Percentiles rank a stretch among this genome's conserved stretches.
Evolutionary conservation across 176 grass and related monocot species (phyloP).

Genomic region (Saccharum spontaneum): DNA sequence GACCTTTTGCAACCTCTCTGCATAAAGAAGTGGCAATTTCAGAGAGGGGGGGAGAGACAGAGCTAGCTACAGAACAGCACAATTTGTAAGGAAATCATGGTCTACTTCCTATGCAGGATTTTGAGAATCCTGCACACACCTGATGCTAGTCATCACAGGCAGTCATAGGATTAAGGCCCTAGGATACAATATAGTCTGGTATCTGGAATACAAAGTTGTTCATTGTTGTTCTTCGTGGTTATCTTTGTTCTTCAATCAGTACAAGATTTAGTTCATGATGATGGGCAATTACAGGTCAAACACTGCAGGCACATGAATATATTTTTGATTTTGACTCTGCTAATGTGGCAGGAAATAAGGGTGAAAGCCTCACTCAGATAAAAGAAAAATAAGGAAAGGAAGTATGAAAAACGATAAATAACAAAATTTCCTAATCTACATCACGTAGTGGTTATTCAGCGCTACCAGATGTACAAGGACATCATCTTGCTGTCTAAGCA

Average conservation of each 20-base stretch:
- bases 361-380: neutral
- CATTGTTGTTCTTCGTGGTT: neutral
- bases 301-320: neutral
- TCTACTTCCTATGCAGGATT: constrained; percentile 16
- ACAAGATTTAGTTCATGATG: neutral
- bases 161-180: constrained; percentile 1
- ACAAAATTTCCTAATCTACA: constrained; percentile 2
- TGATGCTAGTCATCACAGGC: neutral
- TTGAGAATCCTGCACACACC: neutral
- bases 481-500: constrained; percentile 10
- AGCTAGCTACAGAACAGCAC: neutral
- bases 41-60: neutral
- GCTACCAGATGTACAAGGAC: constrained; percentile 12
- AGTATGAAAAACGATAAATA: neutral
- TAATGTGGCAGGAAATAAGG: neutral
- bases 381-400: neutral
- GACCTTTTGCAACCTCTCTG: constrained; percentile 96
- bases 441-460: neutral
- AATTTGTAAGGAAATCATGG: constrained; percentile 18
- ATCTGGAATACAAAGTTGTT: neutral
- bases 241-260: neutral
- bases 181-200: constrained; percentile 8
- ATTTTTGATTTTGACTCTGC: neutral
- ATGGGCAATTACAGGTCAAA: constrained; percentile 17
- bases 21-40: constrained; percentile 3